Conservation (phyloP, 2,329 filamentous ascomycete species). For the Pyrenophora graminea region DNA sequence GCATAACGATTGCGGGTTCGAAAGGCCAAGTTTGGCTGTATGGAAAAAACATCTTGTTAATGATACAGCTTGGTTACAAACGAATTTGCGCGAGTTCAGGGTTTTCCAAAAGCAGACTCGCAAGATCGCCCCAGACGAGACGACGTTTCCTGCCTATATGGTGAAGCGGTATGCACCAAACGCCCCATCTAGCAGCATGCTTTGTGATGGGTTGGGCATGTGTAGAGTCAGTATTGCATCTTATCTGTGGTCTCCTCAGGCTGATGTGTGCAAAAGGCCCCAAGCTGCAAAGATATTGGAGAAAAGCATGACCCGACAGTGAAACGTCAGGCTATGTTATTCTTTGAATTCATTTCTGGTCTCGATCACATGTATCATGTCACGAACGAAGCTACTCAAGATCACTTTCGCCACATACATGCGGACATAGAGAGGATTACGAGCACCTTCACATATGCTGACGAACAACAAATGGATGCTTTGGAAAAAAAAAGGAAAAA, state of each 20-base stretch:
- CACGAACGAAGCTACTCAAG: background rate
- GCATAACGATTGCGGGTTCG: no score
- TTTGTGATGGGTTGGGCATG: background rate
- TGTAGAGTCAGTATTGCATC: background rate
- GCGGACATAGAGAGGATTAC: background rate
- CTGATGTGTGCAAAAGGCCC: background rate
- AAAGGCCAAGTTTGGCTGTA: no score
- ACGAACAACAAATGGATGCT: background rate
- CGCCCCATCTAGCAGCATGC: background rate
- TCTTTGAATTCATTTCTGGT: background rate
- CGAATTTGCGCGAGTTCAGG: no score
- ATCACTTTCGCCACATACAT: background rate
- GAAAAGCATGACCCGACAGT: background rate
- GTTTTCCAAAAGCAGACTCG: no score
- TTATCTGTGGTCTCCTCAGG: background rate
- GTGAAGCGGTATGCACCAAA: background rate
- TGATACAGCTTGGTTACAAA: no score
- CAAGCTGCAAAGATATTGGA: conserved; percentile 1
- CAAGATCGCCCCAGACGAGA: background rate
- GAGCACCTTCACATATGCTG: background rate
- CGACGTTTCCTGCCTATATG: background rate
- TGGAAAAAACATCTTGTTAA: no score
- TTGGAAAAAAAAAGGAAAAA: background rate
- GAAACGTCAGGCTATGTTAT: background rate
- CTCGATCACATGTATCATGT: conserved; percentile 1